Conservation (phyloP, 768 basidiomycete species). For the Russula abietina region DNA sequence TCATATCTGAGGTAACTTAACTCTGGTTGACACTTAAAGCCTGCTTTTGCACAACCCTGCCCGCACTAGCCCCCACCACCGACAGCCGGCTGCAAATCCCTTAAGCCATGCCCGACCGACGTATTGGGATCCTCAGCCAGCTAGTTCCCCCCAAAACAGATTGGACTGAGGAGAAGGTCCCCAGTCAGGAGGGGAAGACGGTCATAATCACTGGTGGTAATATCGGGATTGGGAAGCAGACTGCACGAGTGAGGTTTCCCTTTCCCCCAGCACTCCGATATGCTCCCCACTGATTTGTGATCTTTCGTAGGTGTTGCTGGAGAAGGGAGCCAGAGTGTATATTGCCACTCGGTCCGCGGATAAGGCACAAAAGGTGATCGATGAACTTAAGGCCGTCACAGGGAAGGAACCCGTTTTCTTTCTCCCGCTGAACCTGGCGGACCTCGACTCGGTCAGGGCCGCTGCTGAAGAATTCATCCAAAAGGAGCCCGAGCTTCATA, state of each 20-base stretch:
- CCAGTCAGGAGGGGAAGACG: conserved; percentile 6
- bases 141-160: conserved; percentile 16
- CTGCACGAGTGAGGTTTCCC: neutral
- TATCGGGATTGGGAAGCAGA: neutral
- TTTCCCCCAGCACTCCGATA: neutral
- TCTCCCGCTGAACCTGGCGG: neutral
- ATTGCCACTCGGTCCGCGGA: neutral
- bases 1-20: neutral
- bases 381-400: neutral
- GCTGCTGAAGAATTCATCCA: neutral
- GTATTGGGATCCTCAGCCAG: conserved; percentile 8
- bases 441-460: conserved; percentile 1
- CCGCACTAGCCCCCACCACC: neutral
- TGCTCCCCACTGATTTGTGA: neutral
- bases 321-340: neutral
- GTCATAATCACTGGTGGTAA: conserved; percentile 1
- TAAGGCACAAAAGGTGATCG: neutral
- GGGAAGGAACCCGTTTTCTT: neutral
- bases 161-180: conserved; percentile 12
- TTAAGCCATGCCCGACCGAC: neutral
- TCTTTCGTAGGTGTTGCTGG: neutral
- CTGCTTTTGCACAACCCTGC: neutral
- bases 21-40: no score
- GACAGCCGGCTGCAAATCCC: neutral
- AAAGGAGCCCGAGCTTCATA: conserved; percentile 1